A percentile compares a stretch with the other conserved stretches of the same genome.
Evolutionary conservation across 2,329 filamentous ascomycete species (phyloP).

Genomic region (Xylaria sp.): DNA sequence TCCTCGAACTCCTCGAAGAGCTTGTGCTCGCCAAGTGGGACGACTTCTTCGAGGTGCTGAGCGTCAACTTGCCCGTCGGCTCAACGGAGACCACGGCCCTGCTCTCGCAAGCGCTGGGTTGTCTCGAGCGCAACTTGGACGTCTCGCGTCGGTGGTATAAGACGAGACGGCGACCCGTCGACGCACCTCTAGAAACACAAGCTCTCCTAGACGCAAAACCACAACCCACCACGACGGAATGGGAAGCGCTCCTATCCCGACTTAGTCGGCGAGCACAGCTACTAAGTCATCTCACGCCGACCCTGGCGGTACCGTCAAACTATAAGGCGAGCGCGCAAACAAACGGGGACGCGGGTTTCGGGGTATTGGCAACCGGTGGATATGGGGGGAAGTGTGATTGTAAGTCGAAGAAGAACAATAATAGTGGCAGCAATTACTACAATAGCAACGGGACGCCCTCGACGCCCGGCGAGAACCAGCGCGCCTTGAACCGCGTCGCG

Average conservation of each 20-base stretch:
- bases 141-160: constrained; percentile 29
- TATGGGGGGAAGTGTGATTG: background rate
- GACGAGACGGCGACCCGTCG: background rate
- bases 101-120: constrained; percentile 49
- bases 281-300: constrained; percentile 37
- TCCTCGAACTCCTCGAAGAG: constrained; percentile 39
- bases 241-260: constrained; percentile 51
- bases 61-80: constrained; percentile 24
- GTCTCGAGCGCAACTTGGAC: constrained; percentile 53
- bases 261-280: constrained; percentile 46
- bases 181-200: constrained; percentile 2
- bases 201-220: background rate
- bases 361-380: constrained; percentile 2
- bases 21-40: constrained; percentile 49
- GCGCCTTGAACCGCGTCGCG: constrained; percentile 59
- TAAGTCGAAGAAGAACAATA: constrained; percentile 1
- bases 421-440: background rate
- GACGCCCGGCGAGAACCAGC: constrained; percentile 51
- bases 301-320: constrained; percentile 17
- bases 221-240: constrained; percentile 40
- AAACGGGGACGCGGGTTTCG: background rate
- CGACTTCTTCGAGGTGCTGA: constrained; percentile 52
- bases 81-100: constrained; percentile 36
- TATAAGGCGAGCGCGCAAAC: background rate
- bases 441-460: background rate